Base-by-base conservation (phyloP, 2,329 filamentous ascomycete species). In the Seiridium unicorne region DNA sequence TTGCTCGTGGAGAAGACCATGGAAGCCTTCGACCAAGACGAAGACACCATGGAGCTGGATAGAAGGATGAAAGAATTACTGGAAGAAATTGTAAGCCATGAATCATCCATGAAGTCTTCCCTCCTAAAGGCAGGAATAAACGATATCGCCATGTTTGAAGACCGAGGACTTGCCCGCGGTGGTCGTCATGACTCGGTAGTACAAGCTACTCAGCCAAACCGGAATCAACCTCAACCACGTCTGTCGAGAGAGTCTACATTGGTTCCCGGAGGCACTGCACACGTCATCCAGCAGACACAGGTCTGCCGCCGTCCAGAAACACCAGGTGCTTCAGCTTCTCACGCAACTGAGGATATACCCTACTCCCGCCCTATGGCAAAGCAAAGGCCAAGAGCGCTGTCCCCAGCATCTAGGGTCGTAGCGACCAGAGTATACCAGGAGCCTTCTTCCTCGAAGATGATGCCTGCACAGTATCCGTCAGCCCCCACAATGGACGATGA, bases 271-370 rank as follows among this genome's bases (percentile, higher is more conserved):
- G 65, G 65, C 35, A 61, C 61, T 10, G 78, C 80, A 1, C 79
- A 86, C 62, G 74, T 84, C 18, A 77, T 85, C 26, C 76, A 79
- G 26, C 82, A 85, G 65, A 85, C 83, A 1, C 83, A 84, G 58
- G 65, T 81, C 31, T 73, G 76, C 8, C 63, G 62, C 10, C 60
- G 63, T 59, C 53, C 59, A 47, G 63, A 65, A 40, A 49, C 55
- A 11, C 40, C 58, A 35, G 55, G 47, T 44, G 35, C 61, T 35
- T 60, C 60, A n/a, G 62, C 64, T 40, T 58, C 64, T 26, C 60
- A 54, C 2, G 38, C 49, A 42, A 55, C 60, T 32, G 63, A 64
- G 11, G 63, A 64, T 32, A 55, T 62, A 5, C 62, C 67, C 10
- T 64, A 65, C n/a, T 61, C 55, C 18, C 64, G 60, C 42, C 64